Conservation (phyloP, 2,329 filamentous ascomycete genomes). For the Chrysoporthe austroafricana region DNA sequence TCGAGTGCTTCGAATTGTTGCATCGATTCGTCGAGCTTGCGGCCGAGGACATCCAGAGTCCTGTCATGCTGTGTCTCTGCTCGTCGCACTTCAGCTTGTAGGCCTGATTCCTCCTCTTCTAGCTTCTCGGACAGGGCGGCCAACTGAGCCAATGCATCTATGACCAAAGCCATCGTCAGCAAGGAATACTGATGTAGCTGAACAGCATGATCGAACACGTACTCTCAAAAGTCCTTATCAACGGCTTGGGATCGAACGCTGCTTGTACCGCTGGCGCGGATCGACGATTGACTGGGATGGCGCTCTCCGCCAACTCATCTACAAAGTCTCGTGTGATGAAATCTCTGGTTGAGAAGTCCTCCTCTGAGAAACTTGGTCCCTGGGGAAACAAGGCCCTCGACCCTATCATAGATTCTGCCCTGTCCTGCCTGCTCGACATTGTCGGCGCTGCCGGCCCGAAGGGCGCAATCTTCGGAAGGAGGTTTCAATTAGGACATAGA, state of each 20-base stretch:
- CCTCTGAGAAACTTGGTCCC: conserved; percentile 82
- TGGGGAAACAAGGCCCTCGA: conserved; percentile 74
- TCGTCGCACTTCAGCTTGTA: conserved; percentile 84
- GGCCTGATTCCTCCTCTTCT: conserved; percentile 86
- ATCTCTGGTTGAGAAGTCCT: conserved; percentile 86
- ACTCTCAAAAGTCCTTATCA: conserved; percentile 94
- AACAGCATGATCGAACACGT: conserved; percentile 32
- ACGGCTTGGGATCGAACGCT: conserved; percentile 89
- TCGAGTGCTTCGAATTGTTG: conserved; percentile 90
- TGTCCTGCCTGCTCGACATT: conserved; percentile 39
- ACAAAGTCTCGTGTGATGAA: conserved; percentile 99
- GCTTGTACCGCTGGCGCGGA: conserved; percentile 65
- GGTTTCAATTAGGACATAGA: conserved; percentile 16
- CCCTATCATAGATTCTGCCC: conserved; percentile 43
- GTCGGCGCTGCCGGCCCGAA: conserved; percentile 48
- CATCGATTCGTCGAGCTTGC: conserved; percentile 90
- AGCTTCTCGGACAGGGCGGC: conserved; percentile 79
- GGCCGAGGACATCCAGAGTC: conserved; percentile 83
- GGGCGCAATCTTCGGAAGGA: conserved; percentile 30
- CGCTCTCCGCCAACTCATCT: conserved; percentile 85
- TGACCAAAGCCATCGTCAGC: conserved; percentile 33
- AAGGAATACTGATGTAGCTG: background rate
- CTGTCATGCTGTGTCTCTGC: conserved; percentile 92
- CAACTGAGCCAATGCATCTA: conserved; percentile 69
- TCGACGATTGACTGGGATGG: conserved; percentile 77